Base-by-base conservation (phyloP, 257 asterid species). In the Echium plantagineum region DNA sequence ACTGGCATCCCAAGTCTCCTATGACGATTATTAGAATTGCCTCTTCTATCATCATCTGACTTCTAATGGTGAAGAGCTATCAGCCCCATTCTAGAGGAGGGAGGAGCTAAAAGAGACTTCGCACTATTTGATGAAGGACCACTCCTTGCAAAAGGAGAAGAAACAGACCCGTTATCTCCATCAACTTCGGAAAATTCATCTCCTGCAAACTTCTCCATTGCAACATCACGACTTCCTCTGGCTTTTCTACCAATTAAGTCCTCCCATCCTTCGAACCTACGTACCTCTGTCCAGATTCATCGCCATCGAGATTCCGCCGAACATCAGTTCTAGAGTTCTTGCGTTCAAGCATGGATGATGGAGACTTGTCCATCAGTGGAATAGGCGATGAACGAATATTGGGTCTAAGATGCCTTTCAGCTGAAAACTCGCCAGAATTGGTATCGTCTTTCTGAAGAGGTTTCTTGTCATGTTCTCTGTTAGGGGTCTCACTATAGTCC, bases 1-100 rank as follows among this genome's bases (percentile, higher is more conserved):
- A 70, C 72, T 86, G 53, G 94, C 81, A 66, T 93, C 97, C 80
- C 76, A 55, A 63, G 73, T 69, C 97, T 93, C 78, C 97, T 80
- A 72, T 85, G 83, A 47, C 89, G 94, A 53, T 61, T 84, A 69
- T 66, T 78, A 35, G 85, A 66, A 80, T 89, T 84, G 69, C 84
- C 76, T 74, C 96, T 83, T 64, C 78, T 66, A 9, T 89, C 98
- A 57, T 86, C 94, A 60, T 93, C 97, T 61, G 79, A 80, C 13
- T 68, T 64, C 94, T 84, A 75, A 66, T 35, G 65, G 64, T 63
- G 65, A 73, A 68, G 95, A 88, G 74, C 83, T 86, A 56, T 85
- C 96, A 24, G 79, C 66, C 59, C 83, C 81, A 21, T 66, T 74
- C 86, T 79, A 69, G 71, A 84, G 48, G 86, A 81, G 57, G 81